Evolutionary conservation across 2,329 filamentous ascomycete genomes (phyloP), one percentile per base, ranked within the genome.

Genomic region (Teratosphaeria epicoccoides): DNA sequence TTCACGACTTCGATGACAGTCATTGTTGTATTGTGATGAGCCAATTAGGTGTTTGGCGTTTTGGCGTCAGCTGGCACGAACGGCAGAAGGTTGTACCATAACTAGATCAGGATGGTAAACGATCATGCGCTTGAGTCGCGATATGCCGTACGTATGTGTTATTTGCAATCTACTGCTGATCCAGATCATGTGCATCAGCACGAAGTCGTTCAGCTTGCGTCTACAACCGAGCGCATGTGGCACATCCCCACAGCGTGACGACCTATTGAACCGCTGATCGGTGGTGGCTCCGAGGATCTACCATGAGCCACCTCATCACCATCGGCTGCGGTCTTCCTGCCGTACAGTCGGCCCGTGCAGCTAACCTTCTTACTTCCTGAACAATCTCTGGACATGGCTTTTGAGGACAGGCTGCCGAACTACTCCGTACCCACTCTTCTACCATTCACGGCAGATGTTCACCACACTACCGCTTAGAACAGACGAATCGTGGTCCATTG

Each of bases 41-140:
- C 23, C n/a, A 40, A 46, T 23, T 17, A 25, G 49, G 49, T 24
- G 43, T 51, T 40, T 14, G 49, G 49, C 17, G 49, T 51, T 25
- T 17, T 48, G 43, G 43, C 43, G 43, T 40, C 14, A 17, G n/a
- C 5, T 14, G 33, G 33, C 33, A 40, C 33, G 33, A 40, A 17
- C 6, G 14, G 20, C n/a, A 17, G 33, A 17, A 40, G 33, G 33
- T 17, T 9, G 20, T 40, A 17, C 33, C 33, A 40, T 40, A 14
- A 6, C 3, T 40, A 40, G 33, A 40, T 40, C 33, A 40, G n/a
- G 33, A 40, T 40, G 33, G 33, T 6, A 20, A 40, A 40, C 33
- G 33, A 40, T 14, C 20, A 20, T 40, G 33, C 17, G n/a, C 5
- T 5, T 40, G n/a, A 17, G 2, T 20, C 14, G 14, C 5, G n/a